Evolutionary conservation across 768 basidiomycete genomes (phyloP).

Genomic region (Boletellus ananas): DNA sequence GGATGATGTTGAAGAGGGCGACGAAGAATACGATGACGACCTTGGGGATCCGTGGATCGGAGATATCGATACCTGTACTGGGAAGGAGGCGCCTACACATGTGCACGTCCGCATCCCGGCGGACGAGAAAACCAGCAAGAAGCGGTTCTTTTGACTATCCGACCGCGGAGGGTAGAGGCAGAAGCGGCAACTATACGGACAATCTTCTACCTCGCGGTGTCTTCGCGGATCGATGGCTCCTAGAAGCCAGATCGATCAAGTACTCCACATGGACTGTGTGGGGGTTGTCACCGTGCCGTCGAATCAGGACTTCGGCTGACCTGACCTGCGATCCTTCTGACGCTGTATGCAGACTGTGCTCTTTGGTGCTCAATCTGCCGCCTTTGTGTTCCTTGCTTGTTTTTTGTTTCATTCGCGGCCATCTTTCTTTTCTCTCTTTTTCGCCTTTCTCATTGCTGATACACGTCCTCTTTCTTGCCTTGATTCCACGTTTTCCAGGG

Average conservation of each 20-base stretch:
- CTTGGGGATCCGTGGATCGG: slow-evolving; percentile 89
- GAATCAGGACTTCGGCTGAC: too few species aligned
- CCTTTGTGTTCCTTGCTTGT: not conserved
- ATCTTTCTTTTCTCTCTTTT: not conserved
- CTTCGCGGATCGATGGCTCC: slow-evolving; percentile 13
- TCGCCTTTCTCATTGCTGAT: slow-evolving; percentile 9
- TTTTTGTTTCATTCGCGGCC: not conserved
- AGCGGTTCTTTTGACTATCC: slow-evolving; percentile 59
- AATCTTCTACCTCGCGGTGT: slow-evolving; percentile 5
- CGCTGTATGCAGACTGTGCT: not conserved
- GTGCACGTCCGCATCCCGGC: slow-evolving; percentile 68
- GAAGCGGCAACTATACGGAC: not conserved
- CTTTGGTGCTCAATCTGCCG: not conserved
- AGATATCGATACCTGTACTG: slow-evolving; percentile 65
- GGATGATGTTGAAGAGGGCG: slow-evolving; percentile 23
- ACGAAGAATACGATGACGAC: slow-evolving; percentile 56
- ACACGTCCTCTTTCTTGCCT: not conserved
- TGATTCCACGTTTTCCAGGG: not conserved
- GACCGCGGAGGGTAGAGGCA: not conserved
- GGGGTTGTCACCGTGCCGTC: not conserved
- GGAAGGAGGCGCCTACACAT: slow-evolving; percentile 48
- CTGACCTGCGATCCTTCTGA: not conserved
- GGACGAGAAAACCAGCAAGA: slow-evolving; percentile 72
- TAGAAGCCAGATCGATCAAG: slow-evolving; percentile 12
- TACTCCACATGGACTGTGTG: not conserved